Conservation (phyloP, 2,329 filamentous ascomycete species). For the Ceratocystiopsis brevicomis region DNA sequence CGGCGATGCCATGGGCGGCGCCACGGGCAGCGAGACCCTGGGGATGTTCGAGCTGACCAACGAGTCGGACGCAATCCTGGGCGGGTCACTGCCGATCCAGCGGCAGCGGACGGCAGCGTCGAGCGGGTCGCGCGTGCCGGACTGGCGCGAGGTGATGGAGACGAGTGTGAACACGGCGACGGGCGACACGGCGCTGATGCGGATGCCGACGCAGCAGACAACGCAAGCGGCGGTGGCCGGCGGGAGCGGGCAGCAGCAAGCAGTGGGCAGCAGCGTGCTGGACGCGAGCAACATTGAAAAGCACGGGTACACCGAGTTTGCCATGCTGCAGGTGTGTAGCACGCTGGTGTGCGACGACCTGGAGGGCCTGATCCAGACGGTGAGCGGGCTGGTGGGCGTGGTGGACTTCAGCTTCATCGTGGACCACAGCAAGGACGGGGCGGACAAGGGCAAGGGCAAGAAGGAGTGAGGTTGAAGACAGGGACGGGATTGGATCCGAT, state of each 20-base stretch:
- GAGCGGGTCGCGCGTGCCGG: neutral
- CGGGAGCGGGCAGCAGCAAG: no score
- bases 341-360: constrained; percentile 52
- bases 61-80: neutral
- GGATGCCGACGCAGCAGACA: constrained; percentile 1
- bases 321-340: constrained; percentile 54
- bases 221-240: neutral
- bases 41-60: constrained; percentile 2
- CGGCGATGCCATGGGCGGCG: neutral
- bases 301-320: constrained; percentile 57
- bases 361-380: constrained; percentile 37
- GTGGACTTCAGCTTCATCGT: constrained; percentile 54
- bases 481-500: no score
- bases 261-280: constrained; percentile 26
- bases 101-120: neutral
- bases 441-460: constrained; percentile 10
- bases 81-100: no score
- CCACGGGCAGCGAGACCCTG: neutral
- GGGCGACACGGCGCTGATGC: constrained; percentile 2
- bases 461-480: constrained; percentile 2
- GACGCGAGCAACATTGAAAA: constrained; percentile 47
- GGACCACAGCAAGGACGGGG: constrained; percentile 9
- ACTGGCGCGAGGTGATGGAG: constrained; percentile 4
- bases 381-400: constrained; percentile 52
- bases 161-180: constrained; percentile 4